phyloP scores from a whole-genome alignment of 345 rosid genomes.

The Excoecaria agallocha region DNA sequence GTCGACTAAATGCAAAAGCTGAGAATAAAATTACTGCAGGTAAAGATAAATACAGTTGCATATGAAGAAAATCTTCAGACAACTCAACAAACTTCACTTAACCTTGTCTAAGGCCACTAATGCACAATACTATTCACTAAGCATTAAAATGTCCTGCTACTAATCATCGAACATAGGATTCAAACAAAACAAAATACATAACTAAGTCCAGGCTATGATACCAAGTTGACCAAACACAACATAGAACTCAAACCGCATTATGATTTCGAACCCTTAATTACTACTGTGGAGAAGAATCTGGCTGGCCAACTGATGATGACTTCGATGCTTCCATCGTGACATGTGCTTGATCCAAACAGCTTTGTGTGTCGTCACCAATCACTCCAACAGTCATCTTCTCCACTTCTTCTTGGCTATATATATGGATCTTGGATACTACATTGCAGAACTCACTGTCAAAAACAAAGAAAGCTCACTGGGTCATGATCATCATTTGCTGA shows the following conservation, averaged over 20 bases:
- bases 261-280: conserved; percentile 25
- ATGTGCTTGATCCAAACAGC: conserved; percentile 85
- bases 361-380: conserved; percentile 68
- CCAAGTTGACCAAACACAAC: conserved; percentile 1
- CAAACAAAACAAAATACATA: background rate
- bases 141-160: background rate
- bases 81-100: conserved; percentile 1
- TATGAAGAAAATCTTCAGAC: background rate
- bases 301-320: conserved; percentile 86
- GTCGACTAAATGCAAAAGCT: too few species aligned
- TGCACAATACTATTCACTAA: background rate
- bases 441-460: conserved; percentile 73
- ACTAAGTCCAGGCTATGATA: background rate
- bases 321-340: conserved; percentile 68
- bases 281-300: conserved; percentile 64
- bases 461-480: background rate
- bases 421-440: conserved; percentile 79
- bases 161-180: background rate
- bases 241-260: background rate
- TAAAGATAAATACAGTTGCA: background rate
- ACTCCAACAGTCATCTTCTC: conserved; percentile 67
- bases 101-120: background rate
- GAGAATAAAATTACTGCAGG: too few species aligned
- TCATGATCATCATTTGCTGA: background rate
- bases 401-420: conserved; percentile 82